Conservation (phyloP, 768 basidiomycete genomes). For the Cantharellus cinnabarinus region DNA sequence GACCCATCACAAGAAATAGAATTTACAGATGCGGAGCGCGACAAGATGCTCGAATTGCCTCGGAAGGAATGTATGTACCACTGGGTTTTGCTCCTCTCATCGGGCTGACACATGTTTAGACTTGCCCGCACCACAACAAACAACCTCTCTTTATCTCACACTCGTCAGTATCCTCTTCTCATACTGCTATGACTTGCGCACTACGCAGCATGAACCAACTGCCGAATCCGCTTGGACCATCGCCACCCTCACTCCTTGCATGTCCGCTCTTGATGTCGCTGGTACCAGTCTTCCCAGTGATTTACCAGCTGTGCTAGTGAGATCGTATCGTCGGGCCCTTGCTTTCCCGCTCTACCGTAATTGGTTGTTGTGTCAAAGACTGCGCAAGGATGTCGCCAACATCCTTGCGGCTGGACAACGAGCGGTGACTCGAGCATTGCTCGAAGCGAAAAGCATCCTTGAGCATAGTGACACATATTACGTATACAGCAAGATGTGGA, state of each 20-base stretch:
- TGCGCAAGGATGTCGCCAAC: slow-evolving; percentile 39
- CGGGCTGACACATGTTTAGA: slow-evolving; percentile 23
- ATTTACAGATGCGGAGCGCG: slow-evolving; percentile 56
- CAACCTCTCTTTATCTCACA: slow-evolving; percentile 43
- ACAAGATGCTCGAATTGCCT: slow-evolving; percentile 36
- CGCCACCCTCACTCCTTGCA: slow-evolving; percentile 45
- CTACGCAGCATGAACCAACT: slow-evolving; percentile 59
- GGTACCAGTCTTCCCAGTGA: slow-evolving; percentile 19
- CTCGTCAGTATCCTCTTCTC: slow-evolving; percentile 55
- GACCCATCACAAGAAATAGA: slow-evolving; percentile 18
- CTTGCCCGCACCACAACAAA: slow-evolving; percentile 34
- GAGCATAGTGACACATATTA: slow-evolving; percentile 77
- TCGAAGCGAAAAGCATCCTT: slow-evolving; percentile 52
- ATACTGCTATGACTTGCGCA: slow-evolving; percentile 64
- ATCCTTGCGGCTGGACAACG: slow-evolving; percentile 42
- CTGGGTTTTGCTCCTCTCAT: not conserved
- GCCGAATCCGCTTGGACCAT: slow-evolving; percentile 83
- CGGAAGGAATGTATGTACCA: slow-evolving; percentile 29
- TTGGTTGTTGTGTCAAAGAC: slow-evolving; percentile 49
- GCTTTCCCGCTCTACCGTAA: slow-evolving; percentile 66
- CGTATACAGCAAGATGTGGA: slow-evolving; percentile 72
- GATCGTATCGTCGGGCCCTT: slow-evolving; percentile 55
- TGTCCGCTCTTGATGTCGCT: slow-evolving; percentile 65
- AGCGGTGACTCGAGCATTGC: slow-evolving; percentile 37
- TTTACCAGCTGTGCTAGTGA: slow-evolving; percentile 25